Base-by-base conservation (phyloP, 225 moss, liverwort and hornwort species). In the Sphagnum tenellum region DNA sequence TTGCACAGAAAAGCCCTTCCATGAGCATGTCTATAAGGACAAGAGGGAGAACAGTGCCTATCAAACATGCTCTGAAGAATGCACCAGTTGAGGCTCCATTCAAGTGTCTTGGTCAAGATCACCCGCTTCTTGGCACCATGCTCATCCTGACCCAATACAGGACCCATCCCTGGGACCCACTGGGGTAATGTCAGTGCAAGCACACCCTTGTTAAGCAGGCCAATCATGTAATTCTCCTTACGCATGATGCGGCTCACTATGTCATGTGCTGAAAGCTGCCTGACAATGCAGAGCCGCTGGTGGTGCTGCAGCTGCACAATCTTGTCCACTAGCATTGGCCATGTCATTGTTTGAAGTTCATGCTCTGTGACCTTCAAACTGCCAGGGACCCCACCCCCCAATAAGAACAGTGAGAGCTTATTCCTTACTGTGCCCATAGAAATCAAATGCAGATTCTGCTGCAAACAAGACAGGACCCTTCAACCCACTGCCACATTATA, bases 61-160 rank as follows among this genome's bases (percentile, higher is more conserved):
- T 98, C 98, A 67, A 93, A 98, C 98, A 98, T 93, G 54, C 93
- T 86, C 56, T 98, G 93, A 69, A 98, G 85, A 71, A 98, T 89
- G 74, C 98, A 98, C 98, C 98, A 98, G 64, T 91, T 90, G 9
- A 98, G 77, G 68, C 93, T 93, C 98, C 98, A 98, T 71, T 98
- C 98, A 69, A 98, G 85, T 55, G 90, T 86, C 72, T 93, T 93
- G 50, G 93, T 93, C 71, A 93, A 80, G 66, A 98, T 74, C 47
- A 93, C 75, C 44, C 89, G 85, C 82, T 89, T 91, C 58, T 79
- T 81, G 75, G 67, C 67, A 57, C 75, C 81, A 69, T 71, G 80
- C 14, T 85, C 75, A 3, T 69, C 60, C 66, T 83, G 82, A 59
- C 80, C 76, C 13, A 84, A 64, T 65, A 84, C 82, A 51, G 87